These are phyloP conservation scores for Phytophthora foliorum DNA, from an alignment of 352 stramenopile genomes.

Conservation along the genomic window DNA sequence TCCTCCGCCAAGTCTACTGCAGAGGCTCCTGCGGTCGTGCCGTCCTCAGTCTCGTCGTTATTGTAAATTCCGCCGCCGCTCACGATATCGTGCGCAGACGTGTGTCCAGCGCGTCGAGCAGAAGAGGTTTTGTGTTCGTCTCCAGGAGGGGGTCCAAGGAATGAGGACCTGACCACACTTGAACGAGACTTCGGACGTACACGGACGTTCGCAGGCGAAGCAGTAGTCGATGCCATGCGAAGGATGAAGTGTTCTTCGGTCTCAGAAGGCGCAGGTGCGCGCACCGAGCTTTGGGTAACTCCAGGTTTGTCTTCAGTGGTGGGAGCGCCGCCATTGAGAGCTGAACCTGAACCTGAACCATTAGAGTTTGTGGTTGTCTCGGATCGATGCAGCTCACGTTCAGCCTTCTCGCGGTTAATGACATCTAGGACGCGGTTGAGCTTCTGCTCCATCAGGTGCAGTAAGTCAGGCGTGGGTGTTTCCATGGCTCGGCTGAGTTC, in stretches of 20 bases:
- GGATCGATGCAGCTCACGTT: conserved; percentile 81
- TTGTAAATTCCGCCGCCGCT: conserved; percentile 34
- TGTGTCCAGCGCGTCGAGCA: conserved; percentile 24
- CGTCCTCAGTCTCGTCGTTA: conserved; percentile 42
- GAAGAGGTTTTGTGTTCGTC: conserved; percentile 34
- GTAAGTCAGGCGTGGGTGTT: conserved; percentile 70
- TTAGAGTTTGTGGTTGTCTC: conserved; percentile 53
- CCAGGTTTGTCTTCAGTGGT: conserved; percentile 37
- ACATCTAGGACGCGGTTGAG: conserved; percentile 85
- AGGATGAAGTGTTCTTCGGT: conserved; percentile 89
- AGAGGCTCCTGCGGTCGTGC: conserved; percentile 10
- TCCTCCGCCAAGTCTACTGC: conserved; percentile 69
- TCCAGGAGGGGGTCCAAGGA: conserved; percentile 28
- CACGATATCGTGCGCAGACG: conserved; percentile 25
- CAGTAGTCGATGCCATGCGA: conserved; percentile 79
- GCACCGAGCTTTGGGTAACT: conserved; percentile 50
- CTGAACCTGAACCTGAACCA: conserved; percentile 27
- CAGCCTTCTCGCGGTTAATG: conserved; percentile 85
- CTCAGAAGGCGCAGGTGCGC: conserved; percentile 69
- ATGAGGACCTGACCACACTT: conserved; percentile 36
- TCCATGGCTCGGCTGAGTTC: conserved; percentile 77
- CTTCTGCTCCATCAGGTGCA: conserved; percentile 87
- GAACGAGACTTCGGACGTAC: conserved; percentile 75
- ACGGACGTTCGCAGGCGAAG: conserved; percentile 74
- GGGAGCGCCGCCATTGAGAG: conserved; percentile 29